Evolutionary conservation across 176 grass and related monocot genomes (phyloP), one percentile per base, ranked within the genome.

Genomic region (Rhynchospora pubera): DNA sequence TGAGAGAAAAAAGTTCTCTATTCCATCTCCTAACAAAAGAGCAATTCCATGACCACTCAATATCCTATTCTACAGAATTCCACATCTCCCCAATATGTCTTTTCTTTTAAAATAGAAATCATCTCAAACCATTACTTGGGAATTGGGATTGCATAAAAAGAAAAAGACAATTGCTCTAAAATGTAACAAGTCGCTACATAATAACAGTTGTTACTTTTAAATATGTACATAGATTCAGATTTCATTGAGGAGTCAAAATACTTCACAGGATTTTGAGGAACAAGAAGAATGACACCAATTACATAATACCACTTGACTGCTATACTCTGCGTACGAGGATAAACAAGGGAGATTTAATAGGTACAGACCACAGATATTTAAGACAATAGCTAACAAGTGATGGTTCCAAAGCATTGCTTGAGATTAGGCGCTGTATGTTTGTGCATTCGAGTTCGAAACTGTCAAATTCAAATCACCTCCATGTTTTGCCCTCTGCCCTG

Each of bases 391-490:
- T 82, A 82, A 46, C 59, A 45, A 15, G 7, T 53, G 22, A 62
- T 18, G 42, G 12, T 34, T 48, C 43, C 62, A 15, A 51, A 5
- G 55, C 43, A 16, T 43, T 80, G 57, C 78, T 80, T 21, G 15
- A 1, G 2, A 23, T 10, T 64, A 23, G 79, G 21, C 26, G 58
- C 19, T 65, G 48, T 2, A 39, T 10, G 5, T 67, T 52, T 82
- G 57, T 26, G 19, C 23, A 47, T 67, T 65, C 13, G 1, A 47
- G 42, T 62, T 62, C 34, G 23, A 19, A 47, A 62, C 30, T 24
- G 9, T 62, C 42, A 62, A 82, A 82, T 52, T 65, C 58, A 51
- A 24, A 82, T 65, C 43, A 82, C 62, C 79, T 82, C 79, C 79
- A 82, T 67, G 42, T 66, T 58, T 82, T 62, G 7, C 61, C 28